Evolutionary conservation across 1,284 basidiomycete genomes (phyloP).

Genomic region (Mixia osmundae): DNA sequence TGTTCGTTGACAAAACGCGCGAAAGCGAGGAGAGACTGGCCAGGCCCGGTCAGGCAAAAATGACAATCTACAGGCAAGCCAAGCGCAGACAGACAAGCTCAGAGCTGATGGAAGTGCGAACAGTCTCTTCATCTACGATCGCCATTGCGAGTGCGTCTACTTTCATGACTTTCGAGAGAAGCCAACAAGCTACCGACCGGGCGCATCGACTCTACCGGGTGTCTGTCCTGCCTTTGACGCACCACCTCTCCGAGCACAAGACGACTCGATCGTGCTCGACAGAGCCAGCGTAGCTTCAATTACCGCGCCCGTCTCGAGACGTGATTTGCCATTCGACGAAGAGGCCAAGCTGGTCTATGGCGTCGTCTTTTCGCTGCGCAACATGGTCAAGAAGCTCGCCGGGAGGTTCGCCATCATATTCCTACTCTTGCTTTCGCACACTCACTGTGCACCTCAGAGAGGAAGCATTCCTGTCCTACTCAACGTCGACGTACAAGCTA

Average conservation of each 20-base stretch:
- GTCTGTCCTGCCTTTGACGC: constrained; percentile 2
- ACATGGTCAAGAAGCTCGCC: constrained; percentile 74
- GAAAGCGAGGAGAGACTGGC: too few species aligned
- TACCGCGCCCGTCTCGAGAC: constrained; percentile 5
- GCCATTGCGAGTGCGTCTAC: constrained; percentile 72
- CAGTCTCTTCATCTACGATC: constrained; percentile 73
- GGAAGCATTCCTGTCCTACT: constrained; percentile 57
- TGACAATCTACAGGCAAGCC: constrained; percentile 14
- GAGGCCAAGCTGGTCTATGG: constrained; percentile 96
- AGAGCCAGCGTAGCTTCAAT: constrained; percentile 32
- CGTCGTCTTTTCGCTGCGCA: constrained; percentile 68
- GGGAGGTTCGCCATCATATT: not conserved
- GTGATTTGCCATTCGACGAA: constrained; percentile 72
- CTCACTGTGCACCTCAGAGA: constrained; percentile 1
- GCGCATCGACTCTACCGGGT: constrained; percentile 40
- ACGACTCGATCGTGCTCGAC: too few species aligned
- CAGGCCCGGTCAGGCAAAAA: constrained; percentile 3
- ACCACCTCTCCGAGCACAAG: constrained; percentile 1
- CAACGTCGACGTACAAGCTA: constrained; percentile 76
- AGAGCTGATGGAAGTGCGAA: constrained; percentile 18
- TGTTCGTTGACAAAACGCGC: too few species aligned
- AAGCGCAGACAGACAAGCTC: too few species aligned
- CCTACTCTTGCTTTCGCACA: not conserved
- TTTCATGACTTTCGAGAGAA: constrained; percentile 65
- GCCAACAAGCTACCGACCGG: constrained; percentile 40